phyloP scores from a whole-genome alignment of 768 basidiomycete genomes.

The Mycena alexandri region DNA sequence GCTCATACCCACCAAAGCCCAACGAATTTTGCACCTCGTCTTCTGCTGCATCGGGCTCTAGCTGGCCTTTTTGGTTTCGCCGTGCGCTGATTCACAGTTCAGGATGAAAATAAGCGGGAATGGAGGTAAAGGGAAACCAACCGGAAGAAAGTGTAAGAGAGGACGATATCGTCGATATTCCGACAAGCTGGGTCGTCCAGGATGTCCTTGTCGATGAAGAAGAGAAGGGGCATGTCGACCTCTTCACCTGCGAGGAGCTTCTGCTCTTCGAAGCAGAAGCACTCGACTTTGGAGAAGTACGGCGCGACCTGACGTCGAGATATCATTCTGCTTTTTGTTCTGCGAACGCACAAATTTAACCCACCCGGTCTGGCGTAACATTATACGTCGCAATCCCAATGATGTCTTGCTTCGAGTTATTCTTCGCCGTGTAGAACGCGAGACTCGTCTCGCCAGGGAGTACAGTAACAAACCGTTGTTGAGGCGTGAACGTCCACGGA shows the following conservation, averaged over 20 bases:
- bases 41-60: constrained; percentile 91
- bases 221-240: constrained; percentile 97
- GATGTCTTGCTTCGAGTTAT: constrained; percentile 85
- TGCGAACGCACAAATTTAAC: constrained; percentile 43
- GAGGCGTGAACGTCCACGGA: constrained; percentile 94
- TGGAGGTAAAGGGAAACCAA: constrained; percentile 51
- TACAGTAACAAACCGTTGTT: constrained; percentile 90
- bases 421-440: constrained; percentile 96
- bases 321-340: constrained; percentile 1
- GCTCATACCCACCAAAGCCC: constrained; percentile 78
- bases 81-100: constrained; percentile 73
- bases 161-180: constrained; percentile 89
- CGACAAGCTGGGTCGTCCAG: constrained; percentile 92
- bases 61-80: constrained; percentile 84
- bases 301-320: constrained; percentile 82
- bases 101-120: no score
- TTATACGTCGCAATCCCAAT: constrained; percentile 99
- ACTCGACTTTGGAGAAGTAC: constrained; percentile 99
- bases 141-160: constrained; percentile 99
- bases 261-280: constrained; percentile 99
- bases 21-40: constrained; percentile 84
- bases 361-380: constrained; percentile 95
- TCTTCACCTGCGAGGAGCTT: constrained; percentile 94
- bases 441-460: constrained; percentile 96
- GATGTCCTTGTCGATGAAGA: constrained; percentile 98